These are phyloP conservation scores for Funneliformis mosseae DNA, from an alignment of 192 early-diverging fungal species.

Conservation along the genomic window DNA sequence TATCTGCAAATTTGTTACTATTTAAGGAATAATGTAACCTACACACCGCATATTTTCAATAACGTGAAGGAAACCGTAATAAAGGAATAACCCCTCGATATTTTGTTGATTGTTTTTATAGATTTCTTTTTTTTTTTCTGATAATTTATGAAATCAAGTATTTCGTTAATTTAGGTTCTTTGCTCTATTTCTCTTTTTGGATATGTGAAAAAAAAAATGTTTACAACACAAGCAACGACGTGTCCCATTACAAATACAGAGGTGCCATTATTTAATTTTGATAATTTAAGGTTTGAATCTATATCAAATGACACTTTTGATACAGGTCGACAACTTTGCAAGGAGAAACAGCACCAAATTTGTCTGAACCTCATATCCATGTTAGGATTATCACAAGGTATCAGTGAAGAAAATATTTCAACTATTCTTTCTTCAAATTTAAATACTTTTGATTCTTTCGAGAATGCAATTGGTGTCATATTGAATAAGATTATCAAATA, in stretches of 20 bases:
- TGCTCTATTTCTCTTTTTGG: too few relatives aligned
- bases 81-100: too few relatives aligned
- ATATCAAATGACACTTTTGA: neutral
- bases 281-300: neutral
- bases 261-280: neutral
- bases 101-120: too few relatives aligned
- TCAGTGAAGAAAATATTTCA: neutral
- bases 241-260: neutral
- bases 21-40: too few relatives aligned
- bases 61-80: too few relatives aligned
- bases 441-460: neutral
- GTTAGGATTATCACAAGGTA: neutral
- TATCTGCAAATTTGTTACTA: too few relatives aligned
- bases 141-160: too few relatives aligned
- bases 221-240: neutral
- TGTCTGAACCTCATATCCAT: neutral
- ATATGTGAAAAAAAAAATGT: neutral
- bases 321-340: neutral
- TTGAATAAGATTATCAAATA: neutral
- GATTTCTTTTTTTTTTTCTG: too few relatives aligned
- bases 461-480: neutral
- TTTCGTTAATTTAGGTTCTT: too few relatives aligned
- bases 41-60: too few relatives aligned
- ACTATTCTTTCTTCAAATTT: neutral
- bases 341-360: neutral